phyloP scores from a whole-genome alignment of 78 protist genomes.

The Polysphondylium violaceum region DNA sequence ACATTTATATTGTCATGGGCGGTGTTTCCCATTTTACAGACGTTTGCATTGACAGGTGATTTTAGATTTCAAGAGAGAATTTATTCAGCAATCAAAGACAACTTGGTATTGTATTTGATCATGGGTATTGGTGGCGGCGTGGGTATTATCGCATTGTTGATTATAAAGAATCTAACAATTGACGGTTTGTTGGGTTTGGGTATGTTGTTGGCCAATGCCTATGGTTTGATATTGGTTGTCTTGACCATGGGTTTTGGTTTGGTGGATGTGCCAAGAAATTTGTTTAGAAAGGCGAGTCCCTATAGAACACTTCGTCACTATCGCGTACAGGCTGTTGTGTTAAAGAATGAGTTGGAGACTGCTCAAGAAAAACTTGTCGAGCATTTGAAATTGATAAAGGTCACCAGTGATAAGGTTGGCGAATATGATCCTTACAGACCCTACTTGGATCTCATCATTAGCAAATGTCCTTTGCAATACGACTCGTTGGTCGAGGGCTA shows the following conservation, averaged over 20 bases:
- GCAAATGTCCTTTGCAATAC: conserved; percentile 23
- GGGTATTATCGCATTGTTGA: conserved; percentile 2
- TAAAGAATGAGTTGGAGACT: conserved; percentile 25
- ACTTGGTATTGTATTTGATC: conserved; percentile 31
- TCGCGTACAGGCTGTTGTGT: conserved; percentile 40
- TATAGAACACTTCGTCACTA: conserved; percentile 48
- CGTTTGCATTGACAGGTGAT: conserved; percentile 54
- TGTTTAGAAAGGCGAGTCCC: conserved; percentile 4
- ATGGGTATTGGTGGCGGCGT: conserved; percentile 61
- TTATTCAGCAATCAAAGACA: conserved; percentile 50
- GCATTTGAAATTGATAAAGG: conserved; percentile 38
- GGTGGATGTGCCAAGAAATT: conserved; percentile 66
- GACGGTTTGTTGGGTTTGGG: background rate
- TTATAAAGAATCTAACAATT: background rate
- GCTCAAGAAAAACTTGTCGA: background rate
- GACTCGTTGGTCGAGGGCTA: background rate
- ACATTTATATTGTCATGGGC: conserved; percentile 60
- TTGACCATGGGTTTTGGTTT: conserved; percentile 68
- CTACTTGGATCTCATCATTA: conserved; percentile 56
- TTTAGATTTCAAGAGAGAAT: conserved; percentile 54
- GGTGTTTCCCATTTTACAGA: conserved; percentile 54
- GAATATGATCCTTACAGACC: conserved; percentile 57
- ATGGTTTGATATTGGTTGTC: conserved; percentile 37
- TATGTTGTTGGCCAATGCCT: conserved; percentile 40
- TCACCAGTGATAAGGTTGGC: conserved; percentile 44